Base-by-base conservation (phyloP, 202 grass and related monocot species). In the Setaria italica region DNA sequence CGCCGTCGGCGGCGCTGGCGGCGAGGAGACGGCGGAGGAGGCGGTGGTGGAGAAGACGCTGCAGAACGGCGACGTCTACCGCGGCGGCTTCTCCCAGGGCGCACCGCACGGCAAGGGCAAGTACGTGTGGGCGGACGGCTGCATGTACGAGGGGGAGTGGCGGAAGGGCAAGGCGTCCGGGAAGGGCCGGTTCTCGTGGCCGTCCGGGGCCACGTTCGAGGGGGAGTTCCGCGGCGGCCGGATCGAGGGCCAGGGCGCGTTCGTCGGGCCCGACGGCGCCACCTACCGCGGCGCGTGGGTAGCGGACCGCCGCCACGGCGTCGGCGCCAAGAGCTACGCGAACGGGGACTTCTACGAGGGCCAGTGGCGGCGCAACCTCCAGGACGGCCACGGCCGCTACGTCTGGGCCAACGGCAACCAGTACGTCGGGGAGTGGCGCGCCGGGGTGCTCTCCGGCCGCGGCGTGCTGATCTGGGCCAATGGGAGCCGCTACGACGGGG, bases 101-200 rank as follows among this genome's bases (percentile, higher is more conserved):
- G 80, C 92, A 20, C 94, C 94, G 50, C 94, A 94, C 35, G 88
- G 97, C 19, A 83, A 83, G 81, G 97, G 97, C 65, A 99, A 99
- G 88, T 99, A 99, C 77, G 77, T 96, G 30, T 99, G 97, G 97
- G 81, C 90, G 11, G 97, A 99, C 68, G 97, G 97, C 83, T 99
- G 97, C 85, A 99, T 99, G 97, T 99, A 99, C 75, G 94, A 97
- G 74, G 97, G 97, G n/a, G 97, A 99, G 70, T 99, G 97, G 97
- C 76, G 90, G 32, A 87, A 90, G 10, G 94, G 97, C 12, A 99
- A 99, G 87, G 94, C 97, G 11, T 89, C 84, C 50, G 97, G 97
- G 5, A 99, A 97, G 85, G 97, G 97, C 8, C 87, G 93, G 25
- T 99, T 99, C 90, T 99, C 94, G 34, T 99, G 97, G 97, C 97